Conservation (phyloP, 176 grass and related monocot genomes). For the Tuctoria greenei region DNA sequence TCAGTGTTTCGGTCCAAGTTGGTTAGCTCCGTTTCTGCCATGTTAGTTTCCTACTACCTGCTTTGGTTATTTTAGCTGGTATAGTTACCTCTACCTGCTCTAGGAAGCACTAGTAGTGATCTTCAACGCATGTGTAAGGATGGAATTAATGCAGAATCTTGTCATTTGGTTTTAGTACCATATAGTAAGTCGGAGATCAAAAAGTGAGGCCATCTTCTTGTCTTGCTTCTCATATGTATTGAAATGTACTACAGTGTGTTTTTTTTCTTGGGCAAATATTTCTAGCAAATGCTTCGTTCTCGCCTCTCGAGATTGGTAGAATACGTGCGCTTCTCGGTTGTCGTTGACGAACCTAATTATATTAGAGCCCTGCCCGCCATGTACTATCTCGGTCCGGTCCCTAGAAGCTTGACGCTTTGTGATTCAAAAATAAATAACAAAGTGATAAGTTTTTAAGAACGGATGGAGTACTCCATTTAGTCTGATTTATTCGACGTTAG, state of each 20-base stretch:
- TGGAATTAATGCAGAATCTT: neutral
- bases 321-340: neutral
- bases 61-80: neutral
- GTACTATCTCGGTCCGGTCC: too few relatives aligned
- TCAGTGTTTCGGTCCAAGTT: neutral
- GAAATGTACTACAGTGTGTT: neutral
- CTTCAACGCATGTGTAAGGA: neutral
- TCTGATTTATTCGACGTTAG: too few relatives aligned
- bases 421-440: too few relatives aligned
- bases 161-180: neutral
- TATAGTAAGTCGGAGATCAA: too few relatives aligned
- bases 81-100: neutral
- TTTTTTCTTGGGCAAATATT: neutral
- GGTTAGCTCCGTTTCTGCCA: neutral
- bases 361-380: too few relatives aligned
- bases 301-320: neutral
- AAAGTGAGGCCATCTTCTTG: too few relatives aligned
- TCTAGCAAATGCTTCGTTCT: neutral
- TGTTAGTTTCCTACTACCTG: neutral
- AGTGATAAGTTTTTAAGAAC: too few relatives aligned
- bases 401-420: too few relatives aligned
- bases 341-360: neutral
- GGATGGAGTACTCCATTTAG: too few relatives aligned
- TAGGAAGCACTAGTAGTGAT: neutral
- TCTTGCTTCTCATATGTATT: neutral